A percentile compares a stretch with the other conserved stretches of the same genome.
These are phyloP conservation scores for Pittosporum tobira DNA, from an alignment of 129 eudicot species.

Conservation along the genomic window DNA sequence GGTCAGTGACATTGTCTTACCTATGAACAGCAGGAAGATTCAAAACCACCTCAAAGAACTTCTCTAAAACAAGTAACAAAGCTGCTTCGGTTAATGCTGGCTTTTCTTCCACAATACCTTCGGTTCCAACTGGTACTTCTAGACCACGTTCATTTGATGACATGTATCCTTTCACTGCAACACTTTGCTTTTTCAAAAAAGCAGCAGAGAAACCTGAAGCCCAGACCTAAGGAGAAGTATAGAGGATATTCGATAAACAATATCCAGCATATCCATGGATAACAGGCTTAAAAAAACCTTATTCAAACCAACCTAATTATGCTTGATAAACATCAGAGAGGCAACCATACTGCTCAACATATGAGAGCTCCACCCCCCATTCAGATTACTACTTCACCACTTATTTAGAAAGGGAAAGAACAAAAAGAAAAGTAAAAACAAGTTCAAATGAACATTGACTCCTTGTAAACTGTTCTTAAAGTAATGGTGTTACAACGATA, in stretches of 20 bases:
- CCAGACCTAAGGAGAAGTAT: slow-evolving; percentile 52
- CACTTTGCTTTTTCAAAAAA: slow-evolving; percentile 71
- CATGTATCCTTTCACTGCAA: slow-evolving; percentile 55
- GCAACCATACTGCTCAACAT: neutral
- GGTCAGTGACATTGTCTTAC: slow-evolving; percentile 24
- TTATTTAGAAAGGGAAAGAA: neutral
- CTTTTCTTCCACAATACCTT: slow-evolving; percentile 30
- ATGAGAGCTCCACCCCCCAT: neutral
- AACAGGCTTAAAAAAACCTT: neutral
- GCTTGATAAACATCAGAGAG: neutral
- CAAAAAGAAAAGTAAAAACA: neutral
- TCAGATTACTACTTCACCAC: too few species aligned
- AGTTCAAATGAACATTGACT: too few species aligned
- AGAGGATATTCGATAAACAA: slow-evolving; percentile 1
- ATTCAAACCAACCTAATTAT: neutral
- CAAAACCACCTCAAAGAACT: slow-evolving; percentile 68
- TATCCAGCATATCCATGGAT: neutral
- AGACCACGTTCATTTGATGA: slow-evolving; percentile 8
- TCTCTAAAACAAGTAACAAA: slow-evolving; percentile 58
- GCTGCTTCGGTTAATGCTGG: slow-evolving; percentile 80
- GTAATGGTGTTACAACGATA: too few species aligned
- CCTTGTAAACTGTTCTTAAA: too few species aligned
- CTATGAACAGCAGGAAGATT: slow-evolving; percentile 64
- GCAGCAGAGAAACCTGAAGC: slow-evolving; percentile 99
- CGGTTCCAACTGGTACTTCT: slow-evolving; percentile 19